Evolutionary conservation across 441 rosid species (phyloP).

Genomic region (Eruca vesicaria): DNA sequence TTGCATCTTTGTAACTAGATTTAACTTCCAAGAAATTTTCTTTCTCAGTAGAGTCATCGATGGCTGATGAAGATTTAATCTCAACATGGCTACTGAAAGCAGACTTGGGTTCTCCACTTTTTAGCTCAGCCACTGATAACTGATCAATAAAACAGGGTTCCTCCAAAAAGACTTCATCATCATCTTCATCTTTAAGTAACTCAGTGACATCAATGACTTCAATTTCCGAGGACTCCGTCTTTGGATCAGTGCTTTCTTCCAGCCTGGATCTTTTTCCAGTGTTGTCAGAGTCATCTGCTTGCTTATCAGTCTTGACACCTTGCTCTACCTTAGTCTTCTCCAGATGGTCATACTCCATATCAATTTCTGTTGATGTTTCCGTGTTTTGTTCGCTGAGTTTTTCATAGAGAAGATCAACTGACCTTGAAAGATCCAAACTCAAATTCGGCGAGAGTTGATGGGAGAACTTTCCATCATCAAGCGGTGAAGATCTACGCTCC

Average conservation of each 20-base stretch:
- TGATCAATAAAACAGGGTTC: constrained; percentile 35
- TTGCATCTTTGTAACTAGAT: constrained; percentile 41
- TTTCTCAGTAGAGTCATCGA: constrained; percentile 41
- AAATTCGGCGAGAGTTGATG: constrained; percentile 49
- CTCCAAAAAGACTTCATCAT: constrained; percentile 56
- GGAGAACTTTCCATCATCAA: constrained; percentile 47
- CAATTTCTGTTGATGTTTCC: constrained; percentile 34
- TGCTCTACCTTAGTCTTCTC: constrained; percentile 23
- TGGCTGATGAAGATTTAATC: constrained; percentile 38
- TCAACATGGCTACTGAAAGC: constrained; percentile 36
- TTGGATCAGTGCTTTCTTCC: constrained; percentile 35
- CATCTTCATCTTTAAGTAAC: constrained; percentile 51
- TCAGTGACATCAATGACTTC: constrained; percentile 61
- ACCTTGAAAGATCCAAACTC: constrained; percentile 60
- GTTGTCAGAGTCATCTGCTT: constrained; percentile 42
- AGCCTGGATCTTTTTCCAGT: constrained; percentile 16
- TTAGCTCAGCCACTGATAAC: constrained; percentile 23
- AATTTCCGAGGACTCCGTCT: constrained; percentile 48
- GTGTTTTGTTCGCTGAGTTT: constrained; percentile 56
- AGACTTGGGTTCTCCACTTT: constrained; percentile 41
- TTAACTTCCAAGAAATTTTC: constrained; percentile 41
- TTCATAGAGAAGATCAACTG: constrained; percentile 54
- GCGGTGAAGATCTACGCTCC: constrained; percentile 28
- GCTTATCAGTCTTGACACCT: constrained; percentile 34
- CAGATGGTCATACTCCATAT: constrained; percentile 19